These are phyloP conservation scores for Jacaranda mimosifolia DNA, from an alignment of 257 asterid species.

Conservation along the genomic window DNA sequence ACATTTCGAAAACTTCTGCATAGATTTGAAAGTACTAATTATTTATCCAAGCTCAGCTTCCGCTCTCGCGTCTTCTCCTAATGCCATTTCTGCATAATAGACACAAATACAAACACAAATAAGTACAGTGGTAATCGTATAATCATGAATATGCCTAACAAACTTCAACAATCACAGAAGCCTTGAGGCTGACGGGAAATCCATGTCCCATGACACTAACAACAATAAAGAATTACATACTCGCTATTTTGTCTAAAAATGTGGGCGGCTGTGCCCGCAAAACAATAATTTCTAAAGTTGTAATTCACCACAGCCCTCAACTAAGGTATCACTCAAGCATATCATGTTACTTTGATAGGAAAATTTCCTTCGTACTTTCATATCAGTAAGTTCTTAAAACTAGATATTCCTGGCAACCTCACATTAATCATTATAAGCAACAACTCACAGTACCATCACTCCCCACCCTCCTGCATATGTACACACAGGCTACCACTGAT, in stretches of 20 bases:
- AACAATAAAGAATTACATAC: background rate
- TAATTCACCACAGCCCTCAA: no score
- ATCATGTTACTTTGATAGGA: background rate
- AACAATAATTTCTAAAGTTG: no score
- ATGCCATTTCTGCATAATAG: slow-evolving; percentile 59
- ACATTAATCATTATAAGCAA: no score
- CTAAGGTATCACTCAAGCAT: no score
- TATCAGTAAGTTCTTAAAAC: background rate
- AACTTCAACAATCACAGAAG: background rate
- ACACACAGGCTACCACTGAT: no score
- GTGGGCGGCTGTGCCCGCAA: no score
- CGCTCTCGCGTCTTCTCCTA: slow-evolving; percentile 74
- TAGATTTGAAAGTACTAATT: slow-evolving; percentile 12
- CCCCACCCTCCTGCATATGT: no score
- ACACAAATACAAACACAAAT: background rate
- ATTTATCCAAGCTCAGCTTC: slow-evolving; percentile 54
- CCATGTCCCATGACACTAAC: background rate
- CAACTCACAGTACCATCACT: no score
- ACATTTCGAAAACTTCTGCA: slow-evolving; percentile 44
- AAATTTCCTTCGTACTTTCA: background rate
- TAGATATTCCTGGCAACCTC: background rate
- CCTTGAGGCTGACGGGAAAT: background rate
- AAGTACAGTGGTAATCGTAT: background rate
- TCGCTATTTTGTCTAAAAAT: background rate
- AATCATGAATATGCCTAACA: background rate